phyloP scores from a whole-genome alignment of 176 grass and related monocot species.

The Triticum aestivum region DNA sequence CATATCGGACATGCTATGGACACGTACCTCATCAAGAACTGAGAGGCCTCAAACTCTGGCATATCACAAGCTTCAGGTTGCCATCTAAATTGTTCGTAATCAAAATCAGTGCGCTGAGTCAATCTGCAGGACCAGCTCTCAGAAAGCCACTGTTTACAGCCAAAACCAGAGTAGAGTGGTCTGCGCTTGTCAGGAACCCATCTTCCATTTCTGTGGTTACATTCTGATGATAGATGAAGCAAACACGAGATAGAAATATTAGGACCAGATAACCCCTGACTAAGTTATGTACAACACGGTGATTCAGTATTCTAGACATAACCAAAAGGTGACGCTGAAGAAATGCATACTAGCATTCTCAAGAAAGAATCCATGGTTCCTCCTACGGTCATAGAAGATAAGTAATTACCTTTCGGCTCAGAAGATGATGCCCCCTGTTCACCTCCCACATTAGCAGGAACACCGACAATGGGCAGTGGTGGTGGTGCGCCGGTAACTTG shows the following conservation, averaged over 20 bases:
- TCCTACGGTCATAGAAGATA: background rate
- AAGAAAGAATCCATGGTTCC: conserved; percentile 21
- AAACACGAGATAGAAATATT: conserved; percentile 27
- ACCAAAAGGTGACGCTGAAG: background rate
- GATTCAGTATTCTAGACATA: background rate
- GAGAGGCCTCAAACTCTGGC: conserved; percentile 61
- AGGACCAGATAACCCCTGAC: background rate
- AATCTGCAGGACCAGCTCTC: conserved; percentile 85
- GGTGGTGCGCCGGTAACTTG: conserved; percentile 37
- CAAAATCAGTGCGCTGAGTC: conserved; percentile 72
- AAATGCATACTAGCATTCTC: conserved; percentile 13
- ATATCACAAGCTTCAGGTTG: conserved; percentile 72
- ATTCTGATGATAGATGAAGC: conserved; percentile 47
- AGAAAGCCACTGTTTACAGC: conserved; percentile 82
- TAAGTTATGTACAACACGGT: conserved; percentile 11
- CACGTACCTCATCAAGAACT: conserved; percentile 76
- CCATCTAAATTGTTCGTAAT: conserved; percentile 89
- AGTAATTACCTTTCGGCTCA: conserved; percentile 52
- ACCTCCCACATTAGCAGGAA: conserved; percentile 30
- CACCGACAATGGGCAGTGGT: conserved; percentile 14
- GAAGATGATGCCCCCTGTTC: conserved; percentile 7
- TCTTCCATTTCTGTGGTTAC: conserved; percentile 70
- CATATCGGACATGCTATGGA: conserved; percentile 18
- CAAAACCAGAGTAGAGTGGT: conserved; percentile 81
- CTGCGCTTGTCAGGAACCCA: conserved; percentile 66